These are phyloP conservation scores for Aureobasidium namibiae DNA, from an alignment of 2,329 filamentous ascomycete genomes.

Conservation along the genomic window DNA sequence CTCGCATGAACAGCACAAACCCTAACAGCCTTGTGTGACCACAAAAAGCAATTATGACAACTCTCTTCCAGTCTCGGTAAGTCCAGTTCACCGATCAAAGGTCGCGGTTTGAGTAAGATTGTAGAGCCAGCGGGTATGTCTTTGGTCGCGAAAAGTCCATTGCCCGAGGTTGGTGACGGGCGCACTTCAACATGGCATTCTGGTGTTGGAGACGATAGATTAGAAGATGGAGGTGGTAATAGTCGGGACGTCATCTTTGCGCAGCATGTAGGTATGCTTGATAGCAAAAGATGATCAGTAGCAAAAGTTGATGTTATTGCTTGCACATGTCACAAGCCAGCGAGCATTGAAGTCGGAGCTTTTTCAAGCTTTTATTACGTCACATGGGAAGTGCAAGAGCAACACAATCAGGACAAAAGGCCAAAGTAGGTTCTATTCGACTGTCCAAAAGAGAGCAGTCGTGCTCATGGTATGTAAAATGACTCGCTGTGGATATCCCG, in stretches of 20 bases:
- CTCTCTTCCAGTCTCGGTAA: conserved; percentile 43
- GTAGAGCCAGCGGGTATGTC: conserved; percentile 41
- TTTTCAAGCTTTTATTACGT: neutral
- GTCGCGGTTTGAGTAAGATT: conserved; percentile 42
- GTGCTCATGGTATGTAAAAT: neutral
- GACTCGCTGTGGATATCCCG: conserved; percentile 9
- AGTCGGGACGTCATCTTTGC: neutral
- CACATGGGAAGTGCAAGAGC: neutral
- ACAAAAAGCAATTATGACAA: conserved; percentile 51
- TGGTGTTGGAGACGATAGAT: neutral
- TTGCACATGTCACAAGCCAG: neutral
- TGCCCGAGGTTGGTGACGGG: conserved; percentile 30
- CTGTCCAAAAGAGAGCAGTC: neutral
- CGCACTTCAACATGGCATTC: conserved; percentile 14
- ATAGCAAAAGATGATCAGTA: too few relatives aligned
- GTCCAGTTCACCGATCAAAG: conserved; percentile 48
- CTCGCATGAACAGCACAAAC: conserved; percentile 15
- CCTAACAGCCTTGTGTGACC: conserved; percentile 28
- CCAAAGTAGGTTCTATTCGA: neutral
- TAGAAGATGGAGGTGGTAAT: neutral
- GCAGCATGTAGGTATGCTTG: too few relatives aligned
- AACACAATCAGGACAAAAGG: neutral
- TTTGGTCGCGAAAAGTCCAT: conserved; percentile 47
- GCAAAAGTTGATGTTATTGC: neutral
- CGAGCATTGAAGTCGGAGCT: neutral